Percentiles rank a stretch among this genome's conserved stretches.
These are phyloP conservation scores for Vitis hybrid DNA, from an alignment of 177 flowering plant species.

Conservation along the genomic window DNA sequence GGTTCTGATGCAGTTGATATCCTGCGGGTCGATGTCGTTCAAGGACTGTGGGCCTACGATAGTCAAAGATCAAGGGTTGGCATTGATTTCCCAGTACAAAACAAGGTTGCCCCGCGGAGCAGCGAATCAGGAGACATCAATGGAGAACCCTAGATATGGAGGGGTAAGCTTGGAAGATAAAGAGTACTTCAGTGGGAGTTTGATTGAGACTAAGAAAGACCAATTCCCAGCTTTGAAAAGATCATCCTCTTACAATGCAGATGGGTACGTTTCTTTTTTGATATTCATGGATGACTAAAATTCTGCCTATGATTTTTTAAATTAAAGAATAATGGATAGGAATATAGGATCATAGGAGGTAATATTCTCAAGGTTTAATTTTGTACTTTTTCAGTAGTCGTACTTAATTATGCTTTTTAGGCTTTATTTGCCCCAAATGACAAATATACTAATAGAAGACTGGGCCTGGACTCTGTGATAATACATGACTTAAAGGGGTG, in stretches of 20 bases:
- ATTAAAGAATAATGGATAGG: too few relatives aligned
- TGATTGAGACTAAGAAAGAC: slow-evolving; percentile 65
- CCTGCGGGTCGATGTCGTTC: slow-evolving; percentile 77
- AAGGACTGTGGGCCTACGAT: slow-evolving; percentile 57
- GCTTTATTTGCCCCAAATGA: too few relatives aligned
- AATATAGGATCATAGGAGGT: too few relatives aligned
- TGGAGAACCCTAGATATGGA: slow-evolving; percentile 25
- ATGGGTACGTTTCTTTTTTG: slow-evolving; percentile 39
- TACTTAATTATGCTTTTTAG: too few relatives aligned
- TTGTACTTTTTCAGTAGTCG: too few relatives aligned
- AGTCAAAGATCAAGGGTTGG: slow-evolving; percentile 43
- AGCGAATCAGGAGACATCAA: slow-evolving; percentile 19
- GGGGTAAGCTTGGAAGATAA: slow-evolving; percentile 59
- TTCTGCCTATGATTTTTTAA: too few relatives aligned
- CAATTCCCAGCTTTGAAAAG: slow-evolving; percentile 51
- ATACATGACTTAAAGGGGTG: too few relatives aligned
- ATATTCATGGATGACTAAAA: too few relatives aligned
- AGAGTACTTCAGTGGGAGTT: slow-evolving; percentile 90
- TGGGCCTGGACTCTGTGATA: too few relatives aligned
- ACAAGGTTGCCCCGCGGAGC: slow-evolving; percentile 58
- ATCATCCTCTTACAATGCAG: slow-evolving; percentile 83
- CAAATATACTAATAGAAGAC: too few relatives aligned
- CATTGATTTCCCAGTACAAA: slow-evolving; percentile 51
- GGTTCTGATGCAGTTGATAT: slow-evolving; percentile 77
- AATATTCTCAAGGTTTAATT: too few relatives aligned